Percentiles rank a stretch among this genome's conserved stretches.
These are phyloP conservation scores for Canariomyces notabilis DNA, from an alignment of 2,329 filamentous ascomycete species.

Conservation along the genomic window DNA sequence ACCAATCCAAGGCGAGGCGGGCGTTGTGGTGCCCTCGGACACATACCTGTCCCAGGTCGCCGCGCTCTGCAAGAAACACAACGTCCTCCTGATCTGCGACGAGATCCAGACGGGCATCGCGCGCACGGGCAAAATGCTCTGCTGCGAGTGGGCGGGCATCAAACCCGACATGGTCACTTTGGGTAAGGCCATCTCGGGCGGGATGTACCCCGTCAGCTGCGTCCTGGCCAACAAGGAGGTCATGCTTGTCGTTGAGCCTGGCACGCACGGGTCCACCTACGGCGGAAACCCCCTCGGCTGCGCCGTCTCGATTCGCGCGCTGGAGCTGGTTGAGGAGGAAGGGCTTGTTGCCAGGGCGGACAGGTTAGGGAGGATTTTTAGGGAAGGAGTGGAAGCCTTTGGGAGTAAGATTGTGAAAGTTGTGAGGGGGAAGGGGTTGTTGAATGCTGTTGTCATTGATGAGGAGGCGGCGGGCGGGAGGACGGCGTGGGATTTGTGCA, in stretches of 20 bases:
- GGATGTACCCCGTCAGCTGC: slow-evolving; percentile 97
- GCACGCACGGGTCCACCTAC: slow-evolving; percentile 97
- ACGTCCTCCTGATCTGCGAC: slow-evolving; percentile 92
- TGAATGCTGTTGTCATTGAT: slow-evolving; percentile 96
- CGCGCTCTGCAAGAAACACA: slow-evolving; percentile 87
- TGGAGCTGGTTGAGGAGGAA: slow-evolving; percentile 92
- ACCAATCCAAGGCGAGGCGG: slow-evolving; percentile 95
- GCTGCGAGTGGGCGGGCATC: slow-evolving; percentile 90
- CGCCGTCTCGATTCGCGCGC: slow-evolving; percentile 88
- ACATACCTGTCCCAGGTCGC: slow-evolving; percentile 78
- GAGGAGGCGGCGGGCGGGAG: slow-evolving; percentile 80
- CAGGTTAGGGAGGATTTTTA: slow-evolving; percentile 74
- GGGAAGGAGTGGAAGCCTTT: slow-evolving; percentile 69
- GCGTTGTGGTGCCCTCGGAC: slow-evolving; percentile 89
- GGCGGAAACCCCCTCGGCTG: slow-evolving; percentile 95
- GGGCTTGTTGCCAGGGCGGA: slow-evolving; percentile 80
- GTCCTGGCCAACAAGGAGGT: slow-evolving; percentile 84
- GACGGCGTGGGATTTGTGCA: slow-evolving; percentile 92
- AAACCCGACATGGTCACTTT: slow-evolving; percentile 93
- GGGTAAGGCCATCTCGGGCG: slow-evolving; percentile 95
- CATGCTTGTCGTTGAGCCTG: slow-evolving; percentile 93
- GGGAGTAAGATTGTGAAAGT: slow-evolving; percentile 74
- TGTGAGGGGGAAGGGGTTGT: slow-evolving; percentile 84
- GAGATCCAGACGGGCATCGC: slow-evolving; percentile 99
- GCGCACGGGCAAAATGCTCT: slow-evolving; percentile 88